A percentile compares a stretch with the other conserved stretches of the same genome.
phyloP scores from a whole-genome alignment of 768 basidiomycete species.

The Leucocoprinus sp. region DNA sequence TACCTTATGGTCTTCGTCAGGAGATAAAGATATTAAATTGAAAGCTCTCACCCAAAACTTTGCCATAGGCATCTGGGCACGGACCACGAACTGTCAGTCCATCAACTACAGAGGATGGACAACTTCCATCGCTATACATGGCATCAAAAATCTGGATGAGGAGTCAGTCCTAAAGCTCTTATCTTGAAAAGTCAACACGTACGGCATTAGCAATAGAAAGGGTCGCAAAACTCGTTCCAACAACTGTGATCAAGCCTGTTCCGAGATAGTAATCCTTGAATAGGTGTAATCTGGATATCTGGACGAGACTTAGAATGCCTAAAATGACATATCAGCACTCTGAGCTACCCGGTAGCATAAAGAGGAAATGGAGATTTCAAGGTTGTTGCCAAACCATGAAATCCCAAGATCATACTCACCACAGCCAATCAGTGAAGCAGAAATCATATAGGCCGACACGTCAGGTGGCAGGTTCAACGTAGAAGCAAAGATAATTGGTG shows the following conservation, averaged over 20 bases:
- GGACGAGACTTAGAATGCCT: slow-evolving; percentile 72
- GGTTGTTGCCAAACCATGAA: too few relatives aligned
- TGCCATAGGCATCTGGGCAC: slow-evolving; percentile 79
- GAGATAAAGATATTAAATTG: too few relatives aligned
- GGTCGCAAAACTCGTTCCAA: slow-evolving; percentile 76
- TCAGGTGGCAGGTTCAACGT: slow-evolving; percentile 48
- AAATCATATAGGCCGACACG: slow-evolving; percentile 71
- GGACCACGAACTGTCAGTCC: slow-evolving; percentile 50
- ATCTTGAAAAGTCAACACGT: background rate
- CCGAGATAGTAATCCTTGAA: slow-evolving; percentile 61
- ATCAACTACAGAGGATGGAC: slow-evolving; percentile 50
- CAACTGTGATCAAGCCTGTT: slow-evolving; percentile 75
- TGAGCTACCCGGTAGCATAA: too few relatives aligned
- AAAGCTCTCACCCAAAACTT: slow-evolving; percentile 61
- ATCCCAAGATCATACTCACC: slow-evolving; percentile 34
- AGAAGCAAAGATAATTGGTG: slow-evolving; percentile 73
- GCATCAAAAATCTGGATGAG: slow-evolving; percentile 56
- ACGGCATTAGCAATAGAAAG: slow-evolving; percentile 67
- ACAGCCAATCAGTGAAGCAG: slow-evolving; percentile 72
- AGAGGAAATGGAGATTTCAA: too few relatives aligned
- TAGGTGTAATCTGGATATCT: slow-evolving; percentile 64
- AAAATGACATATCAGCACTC: background rate
- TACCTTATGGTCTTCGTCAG: slow-evolving; percentile 33
- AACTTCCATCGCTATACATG: slow-evolving; percentile 76
- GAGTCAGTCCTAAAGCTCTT: background rate